A percentile compares a stretch with the other conserved stretches of the same genome.
Evolutionary conservation across 352 stramenopile species (phyloP).

Genomic region (Phytophthora brassicae): DNA sequence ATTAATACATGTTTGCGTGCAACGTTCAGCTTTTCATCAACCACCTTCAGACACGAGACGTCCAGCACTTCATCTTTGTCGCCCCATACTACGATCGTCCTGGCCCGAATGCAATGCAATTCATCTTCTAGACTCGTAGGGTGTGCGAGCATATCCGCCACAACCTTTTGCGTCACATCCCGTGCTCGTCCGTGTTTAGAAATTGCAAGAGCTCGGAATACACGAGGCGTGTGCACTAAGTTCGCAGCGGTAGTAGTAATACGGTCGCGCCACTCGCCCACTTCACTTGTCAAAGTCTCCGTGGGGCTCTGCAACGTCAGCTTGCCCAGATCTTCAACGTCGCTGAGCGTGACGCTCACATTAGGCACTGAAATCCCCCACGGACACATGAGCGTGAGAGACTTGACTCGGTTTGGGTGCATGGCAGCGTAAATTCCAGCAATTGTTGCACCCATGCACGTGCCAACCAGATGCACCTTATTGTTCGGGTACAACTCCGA

Average conservation of each 20-base stretch:
- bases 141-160: constrained; percentile 56
- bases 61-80: constrained; percentile 66
- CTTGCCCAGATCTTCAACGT: constrained; percentile 51
- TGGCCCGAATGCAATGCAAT: constrained; percentile 49
- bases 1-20: constrained; percentile 46
- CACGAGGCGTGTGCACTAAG: constrained; percentile 26
- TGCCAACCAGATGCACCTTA: constrained; percentile 68
- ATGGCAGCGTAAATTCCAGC: constrained; percentile 64
- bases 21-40: constrained; percentile 51
- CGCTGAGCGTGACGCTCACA: constrained; percentile 51
- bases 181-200: constrained; percentile 29
- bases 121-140: constrained; percentile 61
- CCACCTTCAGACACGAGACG: constrained; percentile 57
- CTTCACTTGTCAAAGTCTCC: constrained; percentile 41
- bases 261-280: constrained; percentile 27
- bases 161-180: constrained; percentile 54
- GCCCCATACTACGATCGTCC: constrained; percentile 67
- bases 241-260: constrained; percentile 24
- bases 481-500: constrained; percentile 44
- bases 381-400: constrained; percentile 65
- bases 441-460: constrained; percentile 74
- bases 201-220: constrained; percentile 31
- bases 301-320: constrained; percentile 59
- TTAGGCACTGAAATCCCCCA: constrained; percentile 65
- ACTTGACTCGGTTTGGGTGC: constrained; percentile 56